Percentiles rank a stretch among this genome's conserved stretches.
These are phyloP conservation scores for Fusarium keratoplasticum DNA, from an alignment of 2,329 filamentous ascomycete genomes.

Conservation along the genomic window DNA sequence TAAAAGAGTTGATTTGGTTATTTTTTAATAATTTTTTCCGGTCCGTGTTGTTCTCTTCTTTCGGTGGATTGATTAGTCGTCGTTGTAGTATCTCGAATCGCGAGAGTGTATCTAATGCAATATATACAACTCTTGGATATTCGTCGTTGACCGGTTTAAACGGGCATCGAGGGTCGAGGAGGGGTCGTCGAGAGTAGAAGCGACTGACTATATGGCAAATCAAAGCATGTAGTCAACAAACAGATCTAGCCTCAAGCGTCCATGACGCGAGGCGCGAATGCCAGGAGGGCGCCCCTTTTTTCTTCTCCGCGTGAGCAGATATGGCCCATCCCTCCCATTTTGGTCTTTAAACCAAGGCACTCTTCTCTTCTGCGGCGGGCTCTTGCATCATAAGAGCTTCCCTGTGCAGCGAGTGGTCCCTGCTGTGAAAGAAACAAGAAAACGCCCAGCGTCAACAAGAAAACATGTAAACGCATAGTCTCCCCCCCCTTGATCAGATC, in stretches of 20 bases:
- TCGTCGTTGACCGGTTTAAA: background rate
- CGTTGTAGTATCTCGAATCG: background rate
- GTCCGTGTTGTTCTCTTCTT: background rate
- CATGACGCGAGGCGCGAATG: conserved; percentile 5
- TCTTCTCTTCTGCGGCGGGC: background rate
- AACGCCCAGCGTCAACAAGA: conserved; percentile 26
- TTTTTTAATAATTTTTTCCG: background rate
- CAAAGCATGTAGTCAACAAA: conserved; percentile 3
- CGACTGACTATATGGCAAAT: background rate
- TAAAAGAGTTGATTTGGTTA: conserved; percentile 25
- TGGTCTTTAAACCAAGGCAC: conserved; percentile 11
- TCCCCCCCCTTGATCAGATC: background rate
- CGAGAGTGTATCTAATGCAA: background rate
- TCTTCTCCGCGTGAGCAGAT: conserved; percentile 24
- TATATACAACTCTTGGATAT: background rate
- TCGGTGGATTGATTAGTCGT: background rate
- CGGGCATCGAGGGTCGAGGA: background rate
- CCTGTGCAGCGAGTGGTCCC: background rate
- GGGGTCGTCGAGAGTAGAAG: background rate
- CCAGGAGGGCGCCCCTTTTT: background rate
- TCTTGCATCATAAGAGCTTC: background rate
- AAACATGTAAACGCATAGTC: conserved; percentile 9
- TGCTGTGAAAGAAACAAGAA: conserved; percentile 19
- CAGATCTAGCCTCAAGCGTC: conserved; percentile 5
- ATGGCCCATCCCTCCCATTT: background rate